Base-by-base conservation (phyloP, 139 green algal genomes). In the Tetradesmus obliquus region DNA sequence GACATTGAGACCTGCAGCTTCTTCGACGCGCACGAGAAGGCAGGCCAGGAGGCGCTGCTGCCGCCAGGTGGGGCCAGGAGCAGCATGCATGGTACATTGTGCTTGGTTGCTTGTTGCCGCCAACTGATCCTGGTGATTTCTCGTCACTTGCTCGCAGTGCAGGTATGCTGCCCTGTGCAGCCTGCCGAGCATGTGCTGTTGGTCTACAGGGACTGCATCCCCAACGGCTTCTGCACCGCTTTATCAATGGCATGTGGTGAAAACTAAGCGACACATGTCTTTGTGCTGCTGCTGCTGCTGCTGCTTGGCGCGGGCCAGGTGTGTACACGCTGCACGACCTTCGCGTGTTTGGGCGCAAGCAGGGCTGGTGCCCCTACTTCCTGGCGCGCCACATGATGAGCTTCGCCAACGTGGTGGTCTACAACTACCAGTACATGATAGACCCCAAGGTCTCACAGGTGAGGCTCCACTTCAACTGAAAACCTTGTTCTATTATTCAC, bases 361-460 rank as follows among this genome's bases (percentile, higher is more conserved):
- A 97, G 53, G 95, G 97, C 72, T 99, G 97, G 97, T 99, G 98
- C 95, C 98, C 98, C 57, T 99, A 99, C 94, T 99, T 99, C 92
- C 93, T 99, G 74, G 98, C 98, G 45, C 95, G 98, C 51, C 98
- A 98, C 94, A 99, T 99, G 98, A 97, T 99, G 72, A 93, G 96
- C 17, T 98, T 97, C 93, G 96, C 97, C 88, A 99, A 99, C 91
- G 98, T 99, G 9, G 93, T 99, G 8, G 98, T 99, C 19, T 99
- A 99, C 95, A 99, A 98, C 94, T 99, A 99, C 94, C 98, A 99
- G 95, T 99, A 99, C 95, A 97, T 99, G 97, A 95, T 99, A 3
- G 98, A 99, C 94, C 98, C 98, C 20, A 99, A 99, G 93, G 98
- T 97, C 22, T 89, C 90, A 89, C 90, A 92, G 90, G 90, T 88